A percentile compares a stretch with the other conserved stretches of the same genome.
Evolutionary conservation across 2,329 filamentous ascomycete genomes (phyloP).

Genomic region (Grosmannia serpens): DNA sequence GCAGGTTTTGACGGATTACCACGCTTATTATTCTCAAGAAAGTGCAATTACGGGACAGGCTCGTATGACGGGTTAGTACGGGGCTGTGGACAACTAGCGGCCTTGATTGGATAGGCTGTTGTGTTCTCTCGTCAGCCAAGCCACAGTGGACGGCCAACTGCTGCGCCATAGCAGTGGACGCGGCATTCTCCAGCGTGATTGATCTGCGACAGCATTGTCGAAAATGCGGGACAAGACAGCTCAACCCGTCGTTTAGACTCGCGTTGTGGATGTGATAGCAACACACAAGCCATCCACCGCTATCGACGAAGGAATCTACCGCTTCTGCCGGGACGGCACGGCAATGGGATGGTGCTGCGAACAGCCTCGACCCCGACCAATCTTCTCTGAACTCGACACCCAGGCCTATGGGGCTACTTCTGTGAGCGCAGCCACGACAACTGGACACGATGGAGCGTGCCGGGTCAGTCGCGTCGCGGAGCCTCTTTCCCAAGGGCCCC

Average conservation of each 20-base stretch:
- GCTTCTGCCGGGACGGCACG: neutral
- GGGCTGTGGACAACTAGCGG: neutral
- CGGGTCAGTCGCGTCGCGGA: slow-evolving; percentile 38
- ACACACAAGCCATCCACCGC: neutral
- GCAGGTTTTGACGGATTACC: neutral
- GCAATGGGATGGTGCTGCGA: slow-evolving; percentile 4
- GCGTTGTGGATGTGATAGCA: neutral
- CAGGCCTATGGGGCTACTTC: neutral
- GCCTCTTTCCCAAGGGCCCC: slow-evolving; percentile 66
- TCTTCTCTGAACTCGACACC: neutral
- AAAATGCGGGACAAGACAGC: neutral
- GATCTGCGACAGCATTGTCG: neutral
- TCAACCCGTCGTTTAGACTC: neutral
- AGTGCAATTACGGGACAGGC: neutral
- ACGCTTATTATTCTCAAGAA: too few species aligned
- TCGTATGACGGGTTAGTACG: neutral
- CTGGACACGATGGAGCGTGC: slow-evolving; percentile 25
- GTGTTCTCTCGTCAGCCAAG: neutral
- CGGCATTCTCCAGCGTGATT: neutral
- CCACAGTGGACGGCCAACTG: neutral
- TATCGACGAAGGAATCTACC: neutral
- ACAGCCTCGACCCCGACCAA: neutral
- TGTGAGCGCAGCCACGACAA: neutral
- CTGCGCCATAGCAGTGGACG: neutral
- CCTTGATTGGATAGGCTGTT: neutral